Evolutionary conservation across 345 rosid genomes (phyloP).

Genomic region (Pistacia atlantica): DNA sequence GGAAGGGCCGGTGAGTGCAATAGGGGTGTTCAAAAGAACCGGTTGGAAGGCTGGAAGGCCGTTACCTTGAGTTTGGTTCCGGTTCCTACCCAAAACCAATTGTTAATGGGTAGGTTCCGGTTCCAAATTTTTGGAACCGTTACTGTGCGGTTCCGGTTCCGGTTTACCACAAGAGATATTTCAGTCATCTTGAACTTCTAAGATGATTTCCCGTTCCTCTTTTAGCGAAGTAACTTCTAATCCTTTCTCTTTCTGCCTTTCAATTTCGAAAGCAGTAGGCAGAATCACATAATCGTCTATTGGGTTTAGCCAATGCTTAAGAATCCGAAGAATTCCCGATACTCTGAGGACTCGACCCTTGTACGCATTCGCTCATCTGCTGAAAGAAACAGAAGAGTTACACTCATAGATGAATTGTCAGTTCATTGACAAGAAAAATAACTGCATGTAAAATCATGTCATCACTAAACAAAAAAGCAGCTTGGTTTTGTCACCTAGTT

Average conservation of each 20-base stretch:
- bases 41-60: too few species aligned
- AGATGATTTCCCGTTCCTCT: constrained; percentile 87
- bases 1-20: too few species aligned
- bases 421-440: neutral
- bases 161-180: constrained; percentile 26
- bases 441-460: neutral
- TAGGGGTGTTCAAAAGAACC: too few species aligned
- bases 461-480: neutral
- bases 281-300: constrained; percentile 82
- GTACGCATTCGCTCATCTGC: constrained; percentile 93
- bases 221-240: constrained; percentile 70
- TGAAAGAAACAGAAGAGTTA: constrained; percentile 20
- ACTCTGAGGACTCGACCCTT: constrained; percentile 92
- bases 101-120: too few species aligned
- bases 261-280: constrained; percentile 71
- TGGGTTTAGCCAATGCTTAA: constrained; percentile 90
- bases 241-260: constrained; percentile 60
- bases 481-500: neutral
- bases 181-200: constrained; percentile 37
- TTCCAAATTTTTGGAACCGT: too few species aligned
- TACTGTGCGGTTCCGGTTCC: too few species aligned
- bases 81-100: too few species aligned
- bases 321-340: constrained; percentile 81
- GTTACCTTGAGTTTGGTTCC: too few species aligned
- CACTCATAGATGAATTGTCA: neutral